Percentiles rank a stretch among this genome's conserved stretches.
phyloP scores from a whole-genome alignment of 1,284 basidiomycete species.

The Trametes hirsuta region DNA sequence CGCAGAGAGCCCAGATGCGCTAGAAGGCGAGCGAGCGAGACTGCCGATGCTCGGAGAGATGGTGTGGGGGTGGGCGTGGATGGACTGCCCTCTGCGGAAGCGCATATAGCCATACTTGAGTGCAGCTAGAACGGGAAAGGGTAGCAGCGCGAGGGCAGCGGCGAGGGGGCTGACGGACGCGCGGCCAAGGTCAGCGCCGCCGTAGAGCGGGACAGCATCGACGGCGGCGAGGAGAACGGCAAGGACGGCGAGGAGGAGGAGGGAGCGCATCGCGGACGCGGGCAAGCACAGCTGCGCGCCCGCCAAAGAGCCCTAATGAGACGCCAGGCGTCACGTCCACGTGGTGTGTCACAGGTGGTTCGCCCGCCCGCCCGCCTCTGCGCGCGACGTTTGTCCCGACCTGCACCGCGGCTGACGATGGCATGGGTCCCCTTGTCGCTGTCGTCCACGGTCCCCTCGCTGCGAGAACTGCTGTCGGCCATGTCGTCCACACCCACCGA shows the following conservation, averaged over 20 bases:
- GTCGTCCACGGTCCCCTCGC: not conserved
- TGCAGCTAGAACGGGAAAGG: conserved; percentile 18
- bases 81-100: conserved; percentile 24
- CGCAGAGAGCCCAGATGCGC: not conserved
- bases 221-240: not conserved
- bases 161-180: conserved; percentile 5
- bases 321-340: too few species aligned
- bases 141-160: conserved; percentile 15
- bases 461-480: not conserved
- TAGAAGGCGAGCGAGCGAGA: not conserved
- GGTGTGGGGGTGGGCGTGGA: conserved; percentile 9
- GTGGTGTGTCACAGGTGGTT: too few species aligned
- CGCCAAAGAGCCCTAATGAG: too few species aligned
- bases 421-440: not conserved
- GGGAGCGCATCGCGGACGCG: not conserved
- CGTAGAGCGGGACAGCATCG: not conserved
- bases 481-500: conserved; percentile 1
- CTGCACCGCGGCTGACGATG: too few species aligned
- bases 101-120: conserved; percentile 27
- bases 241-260: not conserved
- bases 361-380: too few species aligned
- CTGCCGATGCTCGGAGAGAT: not conserved
- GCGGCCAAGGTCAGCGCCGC: not conserved
- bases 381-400: too few species aligned
- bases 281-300: not conserved